phyloP scores from a whole-genome alignment of 805 yeast genomes.

The Kodamaea nitidulidarum region DNA sequence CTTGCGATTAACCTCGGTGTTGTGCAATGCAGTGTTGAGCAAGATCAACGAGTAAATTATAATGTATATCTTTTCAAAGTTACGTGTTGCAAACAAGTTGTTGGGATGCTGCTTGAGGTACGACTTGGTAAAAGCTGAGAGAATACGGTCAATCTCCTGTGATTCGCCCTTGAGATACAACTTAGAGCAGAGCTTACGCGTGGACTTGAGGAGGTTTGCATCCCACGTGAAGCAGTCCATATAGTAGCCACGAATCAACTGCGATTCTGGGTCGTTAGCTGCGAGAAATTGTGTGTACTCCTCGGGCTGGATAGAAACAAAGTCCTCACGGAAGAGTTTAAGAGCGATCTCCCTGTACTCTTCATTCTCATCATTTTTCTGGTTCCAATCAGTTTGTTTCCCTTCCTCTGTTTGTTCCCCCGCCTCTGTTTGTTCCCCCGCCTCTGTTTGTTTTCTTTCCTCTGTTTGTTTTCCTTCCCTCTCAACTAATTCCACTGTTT shows the following conservation, averaged over 20 bases:
- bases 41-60: slow-evolving; percentile 68
- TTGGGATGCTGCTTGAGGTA: slow-evolving; percentile 52
- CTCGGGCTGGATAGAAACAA: slow-evolving; percentile 40
- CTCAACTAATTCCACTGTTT: neutral
- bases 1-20: slow-evolving; percentile 37
- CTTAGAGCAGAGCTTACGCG: slow-evolving; percentile 58
- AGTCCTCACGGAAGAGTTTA: slow-evolving; percentile 36
- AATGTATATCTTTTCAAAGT: slow-evolving; percentile 58
- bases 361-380: slow-evolving; percentile 2
- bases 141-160: slow-evolving; percentile 70
- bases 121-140: slow-evolving; percentile 62
- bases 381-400: too few species aligned
- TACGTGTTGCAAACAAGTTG: slow-evolving; percentile 47
- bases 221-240: slow-evolving; percentile 47
- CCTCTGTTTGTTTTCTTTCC: neutral
- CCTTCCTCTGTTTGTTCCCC: too few species aligned
- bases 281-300: slow-evolving; percentile 44
- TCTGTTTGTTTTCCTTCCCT: neutral
- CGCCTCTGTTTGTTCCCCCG: too few species aligned
- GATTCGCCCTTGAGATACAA: slow-evolving; percentile 80
- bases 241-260: slow-evolving; percentile 38
- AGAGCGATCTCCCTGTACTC: slow-evolving; percentile 34
- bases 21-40: slow-evolving; percentile 74
- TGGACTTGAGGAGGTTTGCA: slow-evolving; percentile 50
- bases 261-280: slow-evolving; percentile 35